Percentiles rank a stretch among this genome's conserved stretches.
Conservation (phyloP, 1,284 basidiomycete genomes). For the Inonotus obliquus region DNA sequence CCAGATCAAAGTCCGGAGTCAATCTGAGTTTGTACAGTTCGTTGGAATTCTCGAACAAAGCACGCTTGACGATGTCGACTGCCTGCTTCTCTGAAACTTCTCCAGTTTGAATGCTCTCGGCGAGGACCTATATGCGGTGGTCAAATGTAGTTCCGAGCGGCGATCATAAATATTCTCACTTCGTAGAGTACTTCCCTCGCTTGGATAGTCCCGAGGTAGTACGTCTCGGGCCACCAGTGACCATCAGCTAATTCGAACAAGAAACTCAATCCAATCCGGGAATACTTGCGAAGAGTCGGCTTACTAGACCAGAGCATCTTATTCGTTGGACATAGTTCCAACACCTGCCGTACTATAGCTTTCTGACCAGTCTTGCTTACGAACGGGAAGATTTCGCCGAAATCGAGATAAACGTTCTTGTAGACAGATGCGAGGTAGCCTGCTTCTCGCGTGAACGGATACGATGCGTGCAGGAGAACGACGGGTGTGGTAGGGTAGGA, state of each 20-base stretch:
- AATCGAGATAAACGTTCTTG: constrained; percentile 70
- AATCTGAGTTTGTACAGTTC: constrained; percentile 49
- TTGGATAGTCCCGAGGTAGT: constrained; percentile 61
- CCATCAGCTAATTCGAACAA: constrained; percentile 50
- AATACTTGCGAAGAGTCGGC: constrained; percentile 24
- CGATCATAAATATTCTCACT: constrained; percentile 31
- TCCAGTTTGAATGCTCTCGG: constrained; percentile 36
- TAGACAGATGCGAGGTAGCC: constrained; percentile 69
- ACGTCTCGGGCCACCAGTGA: constrained; percentile 75
- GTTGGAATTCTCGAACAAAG: constrained; percentile 58
- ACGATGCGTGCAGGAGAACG: constrained; percentile 67
- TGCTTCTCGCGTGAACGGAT: constrained; percentile 70
- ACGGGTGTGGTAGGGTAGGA: constrained; percentile 54
- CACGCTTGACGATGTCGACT: constrained; percentile 42
- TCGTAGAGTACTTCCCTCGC: constrained; percentile 55
- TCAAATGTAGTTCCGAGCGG: neutral
- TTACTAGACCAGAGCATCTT: constrained; percentile 77
- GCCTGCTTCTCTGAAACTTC: constrained; percentile 50
- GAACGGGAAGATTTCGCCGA: constrained; percentile 73
- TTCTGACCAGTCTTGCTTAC: constrained; percentile 61
- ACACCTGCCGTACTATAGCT: constrained; percentile 49
- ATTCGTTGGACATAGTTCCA: constrained; percentile 68
- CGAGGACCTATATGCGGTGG: constrained; percentile 40
- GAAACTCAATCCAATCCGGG: neutral
- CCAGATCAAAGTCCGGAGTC: constrained; percentile 23